Percentiles rank a stretch among this genome's conserved stretches.
Evolutionary conservation across 805 yeast genomes (phyloP).

Genomic region (Debaryomyces castellii): DNA sequence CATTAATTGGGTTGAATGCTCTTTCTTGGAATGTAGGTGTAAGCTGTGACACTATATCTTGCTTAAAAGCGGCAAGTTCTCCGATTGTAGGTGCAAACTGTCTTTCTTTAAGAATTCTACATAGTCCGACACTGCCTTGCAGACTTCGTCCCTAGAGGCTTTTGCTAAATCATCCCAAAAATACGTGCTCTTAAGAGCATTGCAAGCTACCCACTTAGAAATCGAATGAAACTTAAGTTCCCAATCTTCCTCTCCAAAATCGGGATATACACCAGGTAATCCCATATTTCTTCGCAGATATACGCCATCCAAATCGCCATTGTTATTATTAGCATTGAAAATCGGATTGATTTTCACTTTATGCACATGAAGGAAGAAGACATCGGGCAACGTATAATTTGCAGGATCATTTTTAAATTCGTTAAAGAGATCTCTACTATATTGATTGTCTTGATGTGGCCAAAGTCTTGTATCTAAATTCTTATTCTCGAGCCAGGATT

Average conservation of each 20-base stretch:
- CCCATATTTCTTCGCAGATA: constrained; percentile 25
- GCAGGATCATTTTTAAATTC: not conserved
- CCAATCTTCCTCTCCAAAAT: constrained; percentile 27
- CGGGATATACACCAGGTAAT: constrained; percentile 13
- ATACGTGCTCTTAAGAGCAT: constrained; percentile 17
- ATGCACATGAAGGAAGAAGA: constrained; percentile 31
- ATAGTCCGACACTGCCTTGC: not conserved
- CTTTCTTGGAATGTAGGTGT: too few relatives aligned
- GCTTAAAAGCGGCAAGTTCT: not conserved
- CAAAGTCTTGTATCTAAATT: constrained; percentile 27
- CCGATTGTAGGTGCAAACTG: not conserved
- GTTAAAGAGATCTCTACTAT: constrained; percentile 12
- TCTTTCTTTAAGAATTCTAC: constrained; percentile 1
- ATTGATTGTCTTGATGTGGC: constrained; percentile 29
- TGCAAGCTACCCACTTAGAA: constrained; percentile 30
- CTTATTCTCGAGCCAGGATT: constrained; percentile 19
- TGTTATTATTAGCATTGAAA: constrained; percentile 15
- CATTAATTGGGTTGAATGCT: too few relatives aligned
- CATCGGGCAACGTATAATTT: constrained; percentile 19
- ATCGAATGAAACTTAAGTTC: constrained; percentile 33
- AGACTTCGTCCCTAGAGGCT: not conserved
- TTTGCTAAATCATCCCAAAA: constrained; percentile 17
- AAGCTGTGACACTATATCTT: too few relatives aligned
- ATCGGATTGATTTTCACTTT: constrained; percentile 33
- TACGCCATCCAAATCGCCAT: constrained; percentile 14